Conservation (phyloP, 495 filamentous ascomycete species). For the Aspergillus diversus region DNA sequence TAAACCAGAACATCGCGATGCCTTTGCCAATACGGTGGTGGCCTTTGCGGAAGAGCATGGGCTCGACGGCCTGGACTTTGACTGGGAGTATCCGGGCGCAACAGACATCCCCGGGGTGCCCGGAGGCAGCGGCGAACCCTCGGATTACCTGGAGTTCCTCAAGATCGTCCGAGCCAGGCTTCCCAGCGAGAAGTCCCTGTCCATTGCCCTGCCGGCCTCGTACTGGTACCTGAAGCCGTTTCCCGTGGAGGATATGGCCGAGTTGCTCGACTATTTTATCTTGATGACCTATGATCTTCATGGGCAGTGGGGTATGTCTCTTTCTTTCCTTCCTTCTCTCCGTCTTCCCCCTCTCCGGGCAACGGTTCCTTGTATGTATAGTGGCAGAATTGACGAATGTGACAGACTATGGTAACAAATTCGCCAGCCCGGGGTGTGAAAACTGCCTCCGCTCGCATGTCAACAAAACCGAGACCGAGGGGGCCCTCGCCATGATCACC, state of each 20-base stretch:
- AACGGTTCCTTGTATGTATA: conserved; percentile 23
- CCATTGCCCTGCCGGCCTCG: conserved; percentile 21
- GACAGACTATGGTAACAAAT: conserved; percentile 20
- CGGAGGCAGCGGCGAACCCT: conserved; percentile 25
- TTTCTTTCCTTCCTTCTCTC: conserved; percentile 15
- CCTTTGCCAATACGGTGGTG: background rate
- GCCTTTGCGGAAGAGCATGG: conserved; percentile 25
- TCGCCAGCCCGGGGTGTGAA: background rate
- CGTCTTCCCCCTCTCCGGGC: conserved; percentile 15
- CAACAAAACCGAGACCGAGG: background rate
- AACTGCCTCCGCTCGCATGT: conserved; percentile 10
- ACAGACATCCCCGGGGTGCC: conserved; percentile 46
- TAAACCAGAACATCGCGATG: conserved; percentile 31
- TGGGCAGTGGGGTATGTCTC: conserved; percentile 25
- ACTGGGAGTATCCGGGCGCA: conserved; percentile 11
- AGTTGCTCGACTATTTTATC: conserved; percentile 36
- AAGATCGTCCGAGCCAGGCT: conserved; percentile 16
- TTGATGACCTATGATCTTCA: conserved; percentile 44
- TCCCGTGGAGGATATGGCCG: conserved; percentile 29
- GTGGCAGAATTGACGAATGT: background rate
- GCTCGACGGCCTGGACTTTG: conserved; percentile 8
- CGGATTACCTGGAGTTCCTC: conserved; percentile 6
- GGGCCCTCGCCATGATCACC: background rate
- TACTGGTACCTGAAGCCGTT: conserved; percentile 34
- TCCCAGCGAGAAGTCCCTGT: conserved; percentile 5